phyloP scores from a whole-genome alignment of 2,329 filamentous ascomycete genomes.

The Metarhizium anisopliae region DNA sequence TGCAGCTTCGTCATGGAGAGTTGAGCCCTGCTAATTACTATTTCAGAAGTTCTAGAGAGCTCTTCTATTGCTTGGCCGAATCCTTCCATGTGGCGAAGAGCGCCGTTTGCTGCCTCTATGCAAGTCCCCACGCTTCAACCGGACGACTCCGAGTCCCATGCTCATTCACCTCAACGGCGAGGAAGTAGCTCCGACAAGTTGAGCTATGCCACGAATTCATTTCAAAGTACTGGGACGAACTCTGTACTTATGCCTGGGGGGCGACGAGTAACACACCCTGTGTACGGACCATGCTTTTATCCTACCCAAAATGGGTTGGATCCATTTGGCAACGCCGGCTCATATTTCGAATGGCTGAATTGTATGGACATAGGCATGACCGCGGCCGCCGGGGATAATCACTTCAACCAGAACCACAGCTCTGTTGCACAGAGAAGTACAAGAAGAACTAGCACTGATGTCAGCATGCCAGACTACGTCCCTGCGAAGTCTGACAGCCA shows the following conservation, averaged over 20 bases:
- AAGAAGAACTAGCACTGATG: constrained; percentile 25
- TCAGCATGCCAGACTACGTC: constrained; percentile 33
- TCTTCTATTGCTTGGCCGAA: constrained; percentile 77
- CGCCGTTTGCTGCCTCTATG: constrained; percentile 31
- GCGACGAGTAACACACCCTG: constrained; percentile 8
- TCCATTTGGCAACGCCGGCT: constrained; percentile 13
- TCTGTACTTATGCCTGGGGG: not conserved
- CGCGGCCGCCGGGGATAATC: constrained; percentile 2
- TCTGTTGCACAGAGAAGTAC: constrained; percentile 9
- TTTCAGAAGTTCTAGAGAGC: constrained; percentile 57
- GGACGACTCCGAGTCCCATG: constrained; percentile 47
- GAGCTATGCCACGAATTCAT: not conserved
- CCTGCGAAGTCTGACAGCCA: constrained; percentile 8
- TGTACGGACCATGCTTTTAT: not conserved
- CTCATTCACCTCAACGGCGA: constrained; percentile 50
- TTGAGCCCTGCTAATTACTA: not conserved
- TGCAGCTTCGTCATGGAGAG: not conserved
- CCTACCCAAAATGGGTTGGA: constrained; percentile 8
- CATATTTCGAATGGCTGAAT: constrained; percentile 20
- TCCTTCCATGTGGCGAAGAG: constrained; percentile 54
- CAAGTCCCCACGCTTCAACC: constrained; percentile 30
- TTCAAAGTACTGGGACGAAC: not conserved
- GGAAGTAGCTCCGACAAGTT: not conserved
- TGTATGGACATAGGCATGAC: constrained; percentile 11
- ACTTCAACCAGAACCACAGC: constrained; percentile 4